Evolutionary conservation across 805 yeast genomes (phyloP), one percentile per base, ranked within the genome.

Genomic region (Pichia rugopelliculosa): DNA sequence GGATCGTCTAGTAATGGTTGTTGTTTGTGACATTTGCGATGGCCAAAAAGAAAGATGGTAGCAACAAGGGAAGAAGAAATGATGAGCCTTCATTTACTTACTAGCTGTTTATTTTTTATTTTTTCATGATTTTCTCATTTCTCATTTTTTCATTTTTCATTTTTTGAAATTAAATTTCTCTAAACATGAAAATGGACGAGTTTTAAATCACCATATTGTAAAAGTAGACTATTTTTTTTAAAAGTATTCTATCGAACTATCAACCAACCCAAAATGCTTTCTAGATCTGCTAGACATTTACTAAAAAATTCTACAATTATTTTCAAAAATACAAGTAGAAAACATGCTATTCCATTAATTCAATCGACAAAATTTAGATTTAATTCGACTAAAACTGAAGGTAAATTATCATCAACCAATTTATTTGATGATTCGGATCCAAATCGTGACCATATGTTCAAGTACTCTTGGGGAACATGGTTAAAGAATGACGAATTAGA

Each of bases 381-480:
- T n/a, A 44, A 40, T 23, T 44, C 50, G 1, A 42, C 39, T 4
- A 21, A 6, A 15, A 3, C 20, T 4, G 39, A 12, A 12, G 50
- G 47, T 23, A 44, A 41, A 26, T 6, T 34, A 7, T 45, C 56
- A 11, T 36, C 49, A 4, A 53, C 56, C 7, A 45, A 46, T 34
- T 39, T 53, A 17, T 50, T 43, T 26, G 43, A 47, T 42, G 49
- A 51, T 15, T 17, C 50, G 2, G 56, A 53, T 42, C 53, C 56
- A 39, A 30, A 38, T 36, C 46, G 56, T 34, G 44, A 48, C n/a
- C 56, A 53, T n/a, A 53, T 93, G 59, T 91, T 87, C 72, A 79
- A 84, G 57, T 91, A 89, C 62, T 73, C 93, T 3, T 91, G 98
- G 95, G 99, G 99, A 42, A 77, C 96, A 7, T 91, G 98, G 98